phyloP scores from a whole-genome alignment of 2,329 filamentous ascomycete genomes.

The Emergomyces orientalis region DNA sequence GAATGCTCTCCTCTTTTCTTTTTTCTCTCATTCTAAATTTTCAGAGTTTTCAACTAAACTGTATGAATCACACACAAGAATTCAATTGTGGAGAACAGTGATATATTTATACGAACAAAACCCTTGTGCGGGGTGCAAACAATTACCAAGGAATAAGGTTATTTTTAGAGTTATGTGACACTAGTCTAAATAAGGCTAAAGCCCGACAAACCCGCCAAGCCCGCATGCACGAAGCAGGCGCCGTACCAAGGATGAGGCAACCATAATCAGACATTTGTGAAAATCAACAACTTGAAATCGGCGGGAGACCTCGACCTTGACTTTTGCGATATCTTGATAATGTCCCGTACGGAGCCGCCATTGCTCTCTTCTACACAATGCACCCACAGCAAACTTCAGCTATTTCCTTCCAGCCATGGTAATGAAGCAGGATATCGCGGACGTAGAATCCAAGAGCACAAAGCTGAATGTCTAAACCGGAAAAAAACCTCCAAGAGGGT shows the following conservation, averaged over 20 bases:
- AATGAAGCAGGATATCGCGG: neutral
- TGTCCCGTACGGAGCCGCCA: too few relatives aligned
- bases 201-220: neutral
- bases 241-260: neutral
- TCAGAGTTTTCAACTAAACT: too few relatives aligned
- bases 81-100: too few relatives aligned
- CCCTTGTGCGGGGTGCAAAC: neutral
- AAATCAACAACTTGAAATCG: too few relatives aligned
- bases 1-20: neutral
- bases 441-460: neutral
- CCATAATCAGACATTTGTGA: neutral
- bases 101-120: neutral
- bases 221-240: neutral
- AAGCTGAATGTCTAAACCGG: neutral
- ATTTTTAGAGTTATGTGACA: neutral
- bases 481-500: neutral
- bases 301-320: neutral
- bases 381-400: neutral
- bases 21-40: neutral
- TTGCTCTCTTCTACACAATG: constrained; percentile 1
- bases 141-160: neutral
- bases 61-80: too few relatives aligned
- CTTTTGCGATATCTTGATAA: neutral
- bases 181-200: neutral
- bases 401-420: neutral